These are phyloP conservation scores for Nemania abortiva DNA, from an alignment of 2,329 filamentous ascomycete genomes.

Conservation along the genomic window DNA sequence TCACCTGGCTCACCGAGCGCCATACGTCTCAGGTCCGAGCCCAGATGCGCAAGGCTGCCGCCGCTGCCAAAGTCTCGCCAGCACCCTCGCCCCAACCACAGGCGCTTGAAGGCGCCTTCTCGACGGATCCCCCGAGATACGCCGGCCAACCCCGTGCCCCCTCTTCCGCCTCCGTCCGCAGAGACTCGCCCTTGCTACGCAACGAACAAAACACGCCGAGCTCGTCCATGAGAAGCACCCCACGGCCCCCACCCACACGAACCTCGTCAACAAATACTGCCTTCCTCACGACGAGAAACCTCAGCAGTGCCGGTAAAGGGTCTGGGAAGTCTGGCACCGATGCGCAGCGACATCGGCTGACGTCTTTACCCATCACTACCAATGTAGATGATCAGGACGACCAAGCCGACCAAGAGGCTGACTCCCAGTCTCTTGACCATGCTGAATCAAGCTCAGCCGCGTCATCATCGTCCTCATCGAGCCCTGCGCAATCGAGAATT, in stretches of 20 bases:
- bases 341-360: slow-evolving; percentile 57
- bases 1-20: slow-evolving; percentile 91
- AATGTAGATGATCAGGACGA: slow-evolving; percentile 51
- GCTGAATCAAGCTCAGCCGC: slow-evolving; percentile 54
- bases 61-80: slow-evolving; percentile 66
- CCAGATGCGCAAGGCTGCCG: slow-evolving; percentile 83
- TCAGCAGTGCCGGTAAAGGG: slow-evolving; percentile 52
- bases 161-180: slow-evolving; percentile 69
- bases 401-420: slow-evolving; percentile 53
- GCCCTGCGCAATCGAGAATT: slow-evolving; percentile 69
- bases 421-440: slow-evolving; percentile 58
- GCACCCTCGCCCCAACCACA: slow-evolving; percentile 69
- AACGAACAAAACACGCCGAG: slow-evolving; percentile 60
- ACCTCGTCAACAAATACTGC: slow-evolving; percentile 63
- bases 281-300: slow-evolving; percentile 52
- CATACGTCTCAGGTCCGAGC: slow-evolving; percentile 91
- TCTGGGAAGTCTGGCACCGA: slow-evolving; percentile 49
- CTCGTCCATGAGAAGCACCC: slow-evolving; percentile 58
- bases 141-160: slow-evolving; percentile 59
- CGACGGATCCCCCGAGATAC: slow-evolving; percentile 64
- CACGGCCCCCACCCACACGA: slow-evolving; percentile 61
- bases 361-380: slow-evolving; percentile 59
- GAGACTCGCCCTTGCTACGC: slow-evolving; percentile 66
- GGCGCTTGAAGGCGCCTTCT: slow-evolving; percentile 58
- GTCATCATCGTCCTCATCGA: slow-evolving; percentile 57